phyloP scores from a whole-genome alignment of 176 grass and related monocot genomes.

The Tillandsia fasciculata region DNA sequence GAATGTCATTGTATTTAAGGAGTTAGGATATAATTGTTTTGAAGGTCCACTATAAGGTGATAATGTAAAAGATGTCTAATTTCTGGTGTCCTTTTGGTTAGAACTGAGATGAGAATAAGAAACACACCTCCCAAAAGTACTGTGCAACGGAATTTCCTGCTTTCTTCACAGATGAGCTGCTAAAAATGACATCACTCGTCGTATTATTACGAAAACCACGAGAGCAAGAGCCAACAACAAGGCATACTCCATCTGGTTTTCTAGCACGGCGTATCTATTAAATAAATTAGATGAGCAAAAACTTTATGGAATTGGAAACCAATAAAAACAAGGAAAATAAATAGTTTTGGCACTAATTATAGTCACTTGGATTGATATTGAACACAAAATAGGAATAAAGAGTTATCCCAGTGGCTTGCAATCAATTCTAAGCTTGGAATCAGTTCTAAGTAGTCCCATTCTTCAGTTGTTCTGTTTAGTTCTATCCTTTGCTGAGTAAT shows the following conservation, averaged over 20 bases:
- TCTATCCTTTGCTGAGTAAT: too few species aligned
- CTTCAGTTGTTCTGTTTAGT: too few species aligned
- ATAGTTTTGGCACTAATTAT: not conserved
- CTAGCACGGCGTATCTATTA: conserved; percentile 53
- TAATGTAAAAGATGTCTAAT: not conserved
- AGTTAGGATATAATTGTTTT: too few species aligned
- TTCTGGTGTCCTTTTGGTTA: not conserved
- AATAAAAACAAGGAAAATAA: not conserved
- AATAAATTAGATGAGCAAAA: conserved; percentile 13
- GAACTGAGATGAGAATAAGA: not conserved
- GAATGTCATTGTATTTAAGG: too few species aligned
- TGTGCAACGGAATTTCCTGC: conserved; percentile 55
- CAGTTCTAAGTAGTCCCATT: too few species aligned
- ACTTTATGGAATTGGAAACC: not conserved
- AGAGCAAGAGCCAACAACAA: conserved; percentile 82
- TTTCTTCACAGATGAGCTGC: conserved; percentile 53
- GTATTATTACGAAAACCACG: conserved; percentile 67
- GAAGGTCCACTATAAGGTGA: not conserved
- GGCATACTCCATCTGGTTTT: conserved; percentile 94
- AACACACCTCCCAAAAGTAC: conserved; percentile 88
- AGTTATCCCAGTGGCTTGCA: too few species aligned
- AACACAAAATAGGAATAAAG: too few species aligned
- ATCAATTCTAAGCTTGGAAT: too few species aligned
- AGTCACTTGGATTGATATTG: not conserved
- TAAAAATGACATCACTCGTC: conserved; percentile 81